Percentiles rank a stretch among this genome's conserved stretches.
Conservation (phyloP, 2,329 filamentous ascomycete species). For the Trichothecium roseum region DNA sequence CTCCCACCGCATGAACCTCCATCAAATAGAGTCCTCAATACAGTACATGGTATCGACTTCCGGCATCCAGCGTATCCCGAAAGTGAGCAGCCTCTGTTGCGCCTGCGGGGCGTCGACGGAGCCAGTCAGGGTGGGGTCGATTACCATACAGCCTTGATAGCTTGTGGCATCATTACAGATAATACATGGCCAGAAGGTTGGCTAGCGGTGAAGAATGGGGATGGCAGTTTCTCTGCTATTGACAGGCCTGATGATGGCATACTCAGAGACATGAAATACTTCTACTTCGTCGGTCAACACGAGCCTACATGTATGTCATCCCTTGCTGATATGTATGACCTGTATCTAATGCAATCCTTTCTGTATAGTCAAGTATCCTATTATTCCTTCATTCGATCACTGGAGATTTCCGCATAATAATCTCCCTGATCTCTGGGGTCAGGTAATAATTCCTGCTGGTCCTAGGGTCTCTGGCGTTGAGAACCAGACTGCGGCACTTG, state of each 20-base stretch:
- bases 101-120: not conserved
- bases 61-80: constrained; percentile 3
- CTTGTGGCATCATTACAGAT: constrained; percentile 2
- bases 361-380: constrained; percentile 4
- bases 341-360: too few species aligned
- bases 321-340: not conserved
- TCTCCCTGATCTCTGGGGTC: constrained; percentile 2
- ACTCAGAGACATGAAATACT: constrained; percentile 1
- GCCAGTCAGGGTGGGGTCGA: constrained; percentile 1
- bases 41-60: too few species aligned
- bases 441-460: not conserved
- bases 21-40: too few species aligned
- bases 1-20: too few species aligned
- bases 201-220: not conserved
- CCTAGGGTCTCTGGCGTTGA: too few species aligned
- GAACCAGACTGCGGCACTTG: too few species aligned
- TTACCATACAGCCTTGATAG: constrained; percentile 2
- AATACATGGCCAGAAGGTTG: constrained; percentile 3
- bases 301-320: not conserved
- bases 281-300: constrained; percentile 2
- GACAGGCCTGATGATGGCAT: constrained; percentile 3
- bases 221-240: not conserved
- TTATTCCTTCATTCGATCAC: constrained; percentile 3
- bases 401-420: constrained; percentile 3
- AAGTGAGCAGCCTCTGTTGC: not conserved